phyloP scores from a whole-genome alignment of 257 asterid species.

The Henckelia pumila region DNA sequence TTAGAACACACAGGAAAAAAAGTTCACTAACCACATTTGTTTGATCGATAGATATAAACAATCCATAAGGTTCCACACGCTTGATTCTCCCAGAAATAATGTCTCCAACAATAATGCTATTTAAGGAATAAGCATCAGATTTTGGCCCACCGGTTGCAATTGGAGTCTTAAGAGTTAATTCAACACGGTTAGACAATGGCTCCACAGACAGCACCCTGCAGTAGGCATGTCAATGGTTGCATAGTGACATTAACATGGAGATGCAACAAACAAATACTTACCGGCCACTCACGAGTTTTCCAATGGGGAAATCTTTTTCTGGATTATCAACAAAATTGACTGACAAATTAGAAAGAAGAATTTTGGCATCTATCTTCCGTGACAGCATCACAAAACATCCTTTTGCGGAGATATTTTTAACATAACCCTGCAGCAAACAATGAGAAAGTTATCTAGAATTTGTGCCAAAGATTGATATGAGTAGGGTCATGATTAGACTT shows the following conservation, averaged over 20 bases:
- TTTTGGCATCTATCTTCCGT: slow-evolving; percentile 77
- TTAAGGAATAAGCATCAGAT: slow-evolving; percentile 42
- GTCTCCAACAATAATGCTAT: slow-evolving; percentile 57
- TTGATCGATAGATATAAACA: slow-evolving; percentile 70
- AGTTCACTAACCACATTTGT: slow-evolving; percentile 60
- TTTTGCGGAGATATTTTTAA: slow-evolving; percentile 65
- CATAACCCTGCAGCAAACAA: slow-evolving; percentile 68
- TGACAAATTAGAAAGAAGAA: slow-evolving; percentile 80
- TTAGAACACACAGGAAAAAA: slow-evolving; percentile 17
- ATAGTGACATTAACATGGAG: slow-evolving; percentile 25
- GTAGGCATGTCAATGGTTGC: slow-evolving; percentile 30
- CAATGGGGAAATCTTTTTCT: slow-evolving; percentile 71
- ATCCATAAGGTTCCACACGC: slow-evolving; percentile 80
- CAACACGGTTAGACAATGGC: slow-evolving; percentile 81
- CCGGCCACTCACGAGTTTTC: slow-evolving; percentile 83
- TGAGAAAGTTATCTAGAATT: background rate
- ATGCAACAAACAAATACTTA: slow-evolving; percentile 34
- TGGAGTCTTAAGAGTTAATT: slow-evolving; percentile 79
- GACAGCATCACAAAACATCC: slow-evolving; percentile 91
- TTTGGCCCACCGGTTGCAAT: slow-evolving; percentile 35
- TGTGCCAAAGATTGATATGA: background rate
- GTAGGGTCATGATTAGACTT: no score
- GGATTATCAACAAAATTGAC: slow-evolving; percentile 67
- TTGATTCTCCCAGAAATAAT: slow-evolving; percentile 70
- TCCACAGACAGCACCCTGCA: slow-evolving; percentile 89